phyloP scores from a whole-genome alignment of 2,329 filamentous ascomycete species.

The Salinomyces thailandicus region DNA sequence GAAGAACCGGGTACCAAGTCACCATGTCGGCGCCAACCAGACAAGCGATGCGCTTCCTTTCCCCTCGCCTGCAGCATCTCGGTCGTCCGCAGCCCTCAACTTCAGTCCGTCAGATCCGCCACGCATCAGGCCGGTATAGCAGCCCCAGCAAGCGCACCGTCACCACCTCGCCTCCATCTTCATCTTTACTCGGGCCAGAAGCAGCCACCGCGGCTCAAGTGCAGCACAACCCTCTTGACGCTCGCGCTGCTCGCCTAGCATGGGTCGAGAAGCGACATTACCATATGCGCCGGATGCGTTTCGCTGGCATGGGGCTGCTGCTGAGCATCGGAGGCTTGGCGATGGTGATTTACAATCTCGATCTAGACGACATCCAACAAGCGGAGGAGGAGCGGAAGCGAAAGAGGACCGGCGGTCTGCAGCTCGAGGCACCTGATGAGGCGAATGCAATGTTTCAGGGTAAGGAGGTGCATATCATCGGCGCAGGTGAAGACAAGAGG shows the following conservation, averaged over 20 bases:
- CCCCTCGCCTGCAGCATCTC: slow-evolving; percentile 17
- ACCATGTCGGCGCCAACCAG: slow-evolving; percentile 19
- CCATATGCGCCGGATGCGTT: slow-evolving; percentile 25
- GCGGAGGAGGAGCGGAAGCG: slow-evolving; percentile 16
- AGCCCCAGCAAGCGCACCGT: slow-evolving; percentile 21
- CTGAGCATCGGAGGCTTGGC: slow-evolving; percentile 22
- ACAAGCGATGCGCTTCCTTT: slow-evolving; percentile 22
- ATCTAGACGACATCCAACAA: slow-evolving; percentile 24
- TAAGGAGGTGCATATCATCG: slow-evolving; percentile 48
- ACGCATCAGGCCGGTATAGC: slow-evolving; percentile 26
- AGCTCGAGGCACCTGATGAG: slow-evolving; percentile 26
- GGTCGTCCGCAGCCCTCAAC: slow-evolving; percentile 10
- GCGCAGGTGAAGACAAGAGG: slow-evolving; percentile 48
- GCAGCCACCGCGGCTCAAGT: slow-evolving; percentile 5
- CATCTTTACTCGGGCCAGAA: slow-evolving; percentile 14
- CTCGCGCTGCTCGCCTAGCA: slow-evolving; percentile 15
- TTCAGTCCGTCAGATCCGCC: slow-evolving; percentile 16
- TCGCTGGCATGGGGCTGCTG: slow-evolving; percentile 27
- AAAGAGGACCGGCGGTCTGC: slow-evolving; percentile 12
- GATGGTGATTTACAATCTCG: slow-evolving; percentile 23
- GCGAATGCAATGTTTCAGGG: slow-evolving; percentile 37
- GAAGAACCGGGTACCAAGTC: too few species aligned
- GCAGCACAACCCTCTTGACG: slow-evolving; percentile 15
- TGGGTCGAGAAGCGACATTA: slow-evolving; percentile 22
- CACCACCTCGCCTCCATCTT: slow-evolving; percentile 13